Evolutionary conservation across 2,329 filamentous ascomycete species (phyloP), one percentile per base, ranked within the genome.

Genomic region (Epichloe hybrida): DNA sequence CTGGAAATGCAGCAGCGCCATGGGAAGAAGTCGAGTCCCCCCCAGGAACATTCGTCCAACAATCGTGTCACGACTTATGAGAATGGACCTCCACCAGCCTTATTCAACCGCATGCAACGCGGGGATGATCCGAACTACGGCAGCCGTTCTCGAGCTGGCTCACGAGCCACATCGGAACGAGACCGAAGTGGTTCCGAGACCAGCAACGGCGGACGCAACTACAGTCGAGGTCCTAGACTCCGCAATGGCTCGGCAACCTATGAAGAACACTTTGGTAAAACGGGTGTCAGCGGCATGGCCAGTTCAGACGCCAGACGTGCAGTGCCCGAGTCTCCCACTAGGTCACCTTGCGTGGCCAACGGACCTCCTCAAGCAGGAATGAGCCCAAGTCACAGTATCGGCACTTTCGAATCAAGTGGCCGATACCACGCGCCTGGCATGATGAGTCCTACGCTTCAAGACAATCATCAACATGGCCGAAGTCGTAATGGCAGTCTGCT

Each of bases 141-240:
- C 27, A 57, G 55, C 9, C 58, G 58, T 20, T 60, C 62, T 37
- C 53, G 61, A 12, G 57, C 59, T 21, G 60, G 54, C 21, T 69
- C 64, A 5, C 60, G 59, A 31, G 60, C 60, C 15, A 57, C 65
- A 21, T 67, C 68, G 0, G 75, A 77, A 42, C 69, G 76, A 9
- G 71, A 79, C 42, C 67, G 76, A 41, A 80, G 76, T 54, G 75
- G 75, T 35, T 80, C 77, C 0, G 76, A 80, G 21, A 68, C 75
- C 3, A 78, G 76, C 61, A 71, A 63, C n/a, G 68, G 68, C 31
- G 66, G 66, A 9, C 63, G 65, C 45, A 65, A 67, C 21, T 64
- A 64, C 34, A 69, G 65, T 52, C 67, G 70, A n/a, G 69, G 68
- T 8, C 60, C 64, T 3, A 65, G 68, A 27, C 58, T 68, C 9